These are phyloP conservation scores for Auriculariales sp. DNA, from an alignment of 768 basidiomycete species.

Conservation along the genomic window DNA sequence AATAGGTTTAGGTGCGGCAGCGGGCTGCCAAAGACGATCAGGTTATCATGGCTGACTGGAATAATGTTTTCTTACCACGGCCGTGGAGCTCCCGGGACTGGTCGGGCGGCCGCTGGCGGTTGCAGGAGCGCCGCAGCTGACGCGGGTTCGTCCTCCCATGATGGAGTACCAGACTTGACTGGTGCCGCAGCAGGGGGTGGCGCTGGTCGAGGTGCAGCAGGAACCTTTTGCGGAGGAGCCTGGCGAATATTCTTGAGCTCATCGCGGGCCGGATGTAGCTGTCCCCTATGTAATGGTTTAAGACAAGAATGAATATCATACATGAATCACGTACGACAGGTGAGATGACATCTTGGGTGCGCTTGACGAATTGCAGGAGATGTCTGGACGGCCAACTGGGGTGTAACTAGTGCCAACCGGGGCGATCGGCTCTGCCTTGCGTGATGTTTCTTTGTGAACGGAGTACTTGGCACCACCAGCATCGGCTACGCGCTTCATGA, in stretches of 20 bases:
- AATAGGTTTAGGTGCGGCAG: no score
- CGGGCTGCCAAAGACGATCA: no score
- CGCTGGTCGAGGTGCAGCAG: constrained; percentile 28
- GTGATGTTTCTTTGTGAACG: constrained; percentile 59
- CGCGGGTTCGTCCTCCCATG: constrained; percentile 43
- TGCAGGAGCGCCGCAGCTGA: constrained; percentile 31
- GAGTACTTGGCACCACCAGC: constrained; percentile 88
- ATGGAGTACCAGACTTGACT: constrained; percentile 32
- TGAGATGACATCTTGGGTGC: constrained; percentile 10
- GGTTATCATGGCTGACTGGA: no score
- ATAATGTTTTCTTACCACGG: constrained; percentile 23
- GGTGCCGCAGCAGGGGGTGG: constrained; percentile 28
- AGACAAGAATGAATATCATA: neutral
- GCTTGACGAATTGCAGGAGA: constrained; percentile 17
- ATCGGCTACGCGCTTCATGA: constrained; percentile 78
- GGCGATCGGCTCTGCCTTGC: constrained; percentile 63
- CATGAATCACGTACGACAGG: constrained; percentile 7
- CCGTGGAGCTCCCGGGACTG: constrained; percentile 18
- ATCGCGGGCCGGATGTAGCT: constrained; percentile 11
- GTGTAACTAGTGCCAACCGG: constrained; percentile 68
- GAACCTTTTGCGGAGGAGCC: constrained; percentile 11
- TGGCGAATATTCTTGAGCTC: constrained; percentile 25
- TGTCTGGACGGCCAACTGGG: constrained; percentile 63
- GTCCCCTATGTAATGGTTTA: constrained; percentile 12
- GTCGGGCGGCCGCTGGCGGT: constrained; percentile 23